These are phyloP conservation scores for Globisporangium abappressorium DNA, from an alignment of 352 stramenopile genomes.

Conservation along the genomic window DNA sequence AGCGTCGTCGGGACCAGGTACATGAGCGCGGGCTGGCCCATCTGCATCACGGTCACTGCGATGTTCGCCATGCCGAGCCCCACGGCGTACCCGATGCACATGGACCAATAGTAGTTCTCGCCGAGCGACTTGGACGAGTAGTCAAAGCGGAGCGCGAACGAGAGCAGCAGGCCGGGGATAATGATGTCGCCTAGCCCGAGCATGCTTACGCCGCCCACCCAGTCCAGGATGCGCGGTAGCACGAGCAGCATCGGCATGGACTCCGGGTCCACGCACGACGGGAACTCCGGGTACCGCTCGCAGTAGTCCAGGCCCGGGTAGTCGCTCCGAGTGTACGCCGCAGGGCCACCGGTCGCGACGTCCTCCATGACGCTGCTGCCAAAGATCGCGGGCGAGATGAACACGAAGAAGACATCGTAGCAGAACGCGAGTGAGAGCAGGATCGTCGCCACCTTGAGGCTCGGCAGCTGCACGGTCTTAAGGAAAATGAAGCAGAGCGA, in stretches of 20 bases:
- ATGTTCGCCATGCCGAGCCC: conserved; percentile 92
- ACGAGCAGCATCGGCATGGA: conserved; percentile 94
- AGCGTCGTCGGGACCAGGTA: conserved; percentile 95
- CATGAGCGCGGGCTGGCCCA: conserved; percentile 95
- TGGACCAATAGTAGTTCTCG: conserved; percentile 83
- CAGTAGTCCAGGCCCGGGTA: conserved; percentile 78
- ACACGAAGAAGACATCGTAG: conserved; percentile 97
- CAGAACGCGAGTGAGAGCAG: conserved; percentile 90
- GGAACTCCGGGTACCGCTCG: conserved; percentile 59
- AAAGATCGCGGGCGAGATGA: conserved; percentile 90
- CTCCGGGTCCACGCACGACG: conserved; percentile 76
- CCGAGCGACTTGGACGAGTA: conserved; percentile 40
- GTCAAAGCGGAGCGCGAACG: conserved; percentile 92
- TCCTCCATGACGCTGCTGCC: conserved; percentile 91
- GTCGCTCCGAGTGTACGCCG: conserved; percentile 57
- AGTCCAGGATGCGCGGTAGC: conserved; percentile 90
- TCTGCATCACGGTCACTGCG: conserved; percentile 90
- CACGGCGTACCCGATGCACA: conserved; percentile 91
- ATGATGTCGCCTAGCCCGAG: conserved; percentile 97
- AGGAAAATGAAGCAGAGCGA: conserved; percentile 94
- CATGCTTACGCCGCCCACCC: conserved; percentile 89
- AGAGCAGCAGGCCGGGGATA: conserved; percentile 91
- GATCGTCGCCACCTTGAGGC: conserved; percentile 87
- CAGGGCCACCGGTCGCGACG: conserved; percentile 88
- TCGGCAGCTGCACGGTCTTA: conserved; percentile 87